Conservation (phyloP, 225 moss, liverwort and hornwort species). For the Physcomitrium patens region DNA sequence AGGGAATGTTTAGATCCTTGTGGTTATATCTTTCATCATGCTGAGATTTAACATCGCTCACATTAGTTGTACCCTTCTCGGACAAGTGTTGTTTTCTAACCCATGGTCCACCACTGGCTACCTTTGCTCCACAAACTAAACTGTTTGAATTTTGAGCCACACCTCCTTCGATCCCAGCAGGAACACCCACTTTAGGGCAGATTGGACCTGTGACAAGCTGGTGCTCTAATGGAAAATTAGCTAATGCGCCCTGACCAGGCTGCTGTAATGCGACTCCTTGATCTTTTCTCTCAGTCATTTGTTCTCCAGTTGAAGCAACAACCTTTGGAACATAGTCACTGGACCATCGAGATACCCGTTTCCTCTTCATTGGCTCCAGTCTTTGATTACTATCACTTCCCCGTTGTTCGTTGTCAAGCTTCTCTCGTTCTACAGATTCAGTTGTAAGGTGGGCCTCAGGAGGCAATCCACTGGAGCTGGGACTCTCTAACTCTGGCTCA, state of each 20-base stretch:
- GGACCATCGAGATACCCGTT: slow-evolving; percentile 50
- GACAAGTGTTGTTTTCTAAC: slow-evolving; percentile 18
- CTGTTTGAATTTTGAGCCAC: slow-evolving; percentile 3
- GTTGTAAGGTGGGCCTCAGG: slow-evolving; percentile 30
- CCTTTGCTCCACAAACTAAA: slow-evolving; percentile 11
- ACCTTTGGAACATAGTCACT: slow-evolving; percentile 39
- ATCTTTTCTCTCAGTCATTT: slow-evolving; percentile 12
- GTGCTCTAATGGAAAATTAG: neutral
- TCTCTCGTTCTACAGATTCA: slow-evolving; percentile 21
- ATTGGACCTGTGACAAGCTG: neutral
- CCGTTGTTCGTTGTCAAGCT: slow-evolving; percentile 17
- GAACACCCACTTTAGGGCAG: slow-evolving; percentile 14
- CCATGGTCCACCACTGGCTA: slow-evolving; percentile 16
- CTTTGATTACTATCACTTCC: slow-evolving; percentile 32
- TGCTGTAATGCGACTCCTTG: neutral
- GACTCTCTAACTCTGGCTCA: slow-evolving; percentile 28
- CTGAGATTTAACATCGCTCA: slow-evolving; percentile 25
- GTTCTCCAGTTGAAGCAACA: slow-evolving; percentile 27
- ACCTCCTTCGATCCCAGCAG: slow-evolving; percentile 6
- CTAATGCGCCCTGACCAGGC: neutral
- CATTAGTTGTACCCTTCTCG: slow-evolving; percentile 17
- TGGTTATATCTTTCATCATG: slow-evolving; percentile 23
- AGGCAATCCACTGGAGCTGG: slow-evolving; percentile 32
- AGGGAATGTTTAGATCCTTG: slow-evolving; percentile 24
- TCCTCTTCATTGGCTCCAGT: slow-evolving; percentile 43